Evolutionary conservation across 2,329 filamentous ascomycete genomes (phyloP).

Genomic region (Metarhizium brunneum): DNA sequence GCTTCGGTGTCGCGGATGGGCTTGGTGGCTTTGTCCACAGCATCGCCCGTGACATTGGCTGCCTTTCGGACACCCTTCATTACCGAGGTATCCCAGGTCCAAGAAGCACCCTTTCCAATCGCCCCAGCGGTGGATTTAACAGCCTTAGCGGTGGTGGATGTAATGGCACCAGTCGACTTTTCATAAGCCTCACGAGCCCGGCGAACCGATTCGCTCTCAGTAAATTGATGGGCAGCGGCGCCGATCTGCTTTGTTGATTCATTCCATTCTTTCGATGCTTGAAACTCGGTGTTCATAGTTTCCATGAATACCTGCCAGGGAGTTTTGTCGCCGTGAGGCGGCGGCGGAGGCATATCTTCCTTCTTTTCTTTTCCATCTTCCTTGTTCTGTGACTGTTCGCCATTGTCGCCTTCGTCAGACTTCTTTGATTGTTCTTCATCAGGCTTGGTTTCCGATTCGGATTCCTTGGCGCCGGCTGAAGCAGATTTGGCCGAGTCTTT

Average conservation of each 20-base stretch:
- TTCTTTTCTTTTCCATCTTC: constrained; percentile 50
- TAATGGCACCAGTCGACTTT: constrained; percentile 74
- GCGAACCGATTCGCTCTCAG: constrained; percentile 84
- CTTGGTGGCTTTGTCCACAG: constrained; percentile 87
- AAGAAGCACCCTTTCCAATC: constrained; percentile 83
- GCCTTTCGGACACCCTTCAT: constrained; percentile 86
- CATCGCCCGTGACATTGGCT: constrained; percentile 75
- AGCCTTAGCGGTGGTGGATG: constrained; percentile 67
- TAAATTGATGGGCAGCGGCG: constrained; percentile 81
- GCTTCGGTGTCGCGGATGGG: constrained; percentile 91
- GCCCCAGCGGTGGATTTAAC: constrained; percentile 78
- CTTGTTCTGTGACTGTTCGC: constrained; percentile 37
- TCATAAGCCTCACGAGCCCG: constrained; percentile 80
- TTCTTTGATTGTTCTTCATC: constrained; percentile 37
- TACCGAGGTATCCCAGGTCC: constrained; percentile 94
- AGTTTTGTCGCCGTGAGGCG: constrained; percentile 96
- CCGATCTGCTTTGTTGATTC: constrained; percentile 94
- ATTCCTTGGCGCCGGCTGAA: constrained; percentile 24
- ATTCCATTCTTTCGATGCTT: constrained; percentile 98
- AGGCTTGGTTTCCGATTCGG: constrained; percentile 23
- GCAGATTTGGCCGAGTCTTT: constrained; percentile 11
- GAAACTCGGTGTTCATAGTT: constrained; percentile 88
- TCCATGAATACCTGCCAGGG: constrained; percentile 99
- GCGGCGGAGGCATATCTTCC: constrained; percentile 70
- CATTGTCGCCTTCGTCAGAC: constrained; percentile 27